Conservation (phyloP, 2,329 filamentous ascomycete species). For the Sporothrix luriei region DNA sequence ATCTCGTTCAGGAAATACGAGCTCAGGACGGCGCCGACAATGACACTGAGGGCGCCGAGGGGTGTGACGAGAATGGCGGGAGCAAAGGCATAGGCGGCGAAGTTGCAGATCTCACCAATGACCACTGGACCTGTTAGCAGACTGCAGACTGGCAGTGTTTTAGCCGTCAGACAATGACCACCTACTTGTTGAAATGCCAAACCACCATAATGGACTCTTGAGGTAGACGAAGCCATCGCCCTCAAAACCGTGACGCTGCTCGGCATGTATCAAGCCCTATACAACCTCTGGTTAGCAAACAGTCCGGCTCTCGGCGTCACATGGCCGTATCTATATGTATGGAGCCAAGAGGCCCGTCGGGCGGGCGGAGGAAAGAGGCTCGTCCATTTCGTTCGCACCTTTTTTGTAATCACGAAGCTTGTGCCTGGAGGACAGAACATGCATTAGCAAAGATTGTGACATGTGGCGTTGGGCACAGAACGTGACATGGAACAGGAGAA, state of each 20-base stretch:
- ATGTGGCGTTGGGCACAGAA: neutral
- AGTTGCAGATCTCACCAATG: conserved; percentile 92
- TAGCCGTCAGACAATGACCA: neutral
- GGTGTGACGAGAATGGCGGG: conserved; percentile 98
- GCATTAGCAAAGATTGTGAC: conserved; percentile 29
- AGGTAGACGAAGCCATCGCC: conserved; percentile 95
- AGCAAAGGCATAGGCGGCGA: conserved; percentile 96
- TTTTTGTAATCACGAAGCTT: conserved; percentile 99
- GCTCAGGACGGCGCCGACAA: conserved; percentile 92
- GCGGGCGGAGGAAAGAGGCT: neutral
- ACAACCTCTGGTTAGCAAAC: conserved; percentile 29
- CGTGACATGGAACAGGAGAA: conserved; percentile 16
- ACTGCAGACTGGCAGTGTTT: conserved; percentile 2
- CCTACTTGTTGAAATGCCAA: conserved; percentile 84
- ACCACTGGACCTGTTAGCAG: conserved; percentile 63
- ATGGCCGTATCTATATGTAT: neutral
- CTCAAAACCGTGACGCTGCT: conserved; percentile 90
- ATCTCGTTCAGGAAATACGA: conserved; percentile 93
- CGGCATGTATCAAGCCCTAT: conserved; percentile 72
- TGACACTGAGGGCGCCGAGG: conserved; percentile 86
- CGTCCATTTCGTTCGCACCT: conserved; percentile 58
- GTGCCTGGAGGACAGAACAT: conserved; percentile 60
- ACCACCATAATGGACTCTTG: conserved; percentile 96
- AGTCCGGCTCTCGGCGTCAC: neutral
- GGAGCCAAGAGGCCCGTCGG: neutral